Conservation (phyloP, 2,329 filamentous ascomycete species). For the Plectosphaerella plurivora region DNA sequence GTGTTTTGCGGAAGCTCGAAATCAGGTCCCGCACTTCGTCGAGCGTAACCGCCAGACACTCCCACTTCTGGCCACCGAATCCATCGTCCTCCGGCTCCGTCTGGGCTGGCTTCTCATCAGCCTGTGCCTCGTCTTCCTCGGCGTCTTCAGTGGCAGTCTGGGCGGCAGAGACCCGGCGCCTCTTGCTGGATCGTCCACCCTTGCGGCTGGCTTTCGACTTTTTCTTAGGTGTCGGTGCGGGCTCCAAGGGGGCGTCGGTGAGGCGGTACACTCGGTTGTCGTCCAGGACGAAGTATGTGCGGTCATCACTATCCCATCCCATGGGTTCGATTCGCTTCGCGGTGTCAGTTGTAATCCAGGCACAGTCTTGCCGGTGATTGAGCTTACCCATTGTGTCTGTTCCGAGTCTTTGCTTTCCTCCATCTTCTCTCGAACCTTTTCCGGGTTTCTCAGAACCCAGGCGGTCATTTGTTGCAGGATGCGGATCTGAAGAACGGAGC, state of each 20-base stretch:
- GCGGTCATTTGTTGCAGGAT: constrained; percentile 85
- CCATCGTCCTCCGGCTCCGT: constrained; percentile 49
- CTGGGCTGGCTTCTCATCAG: constrained; percentile 20
- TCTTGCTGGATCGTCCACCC: constrained; percentile 64
- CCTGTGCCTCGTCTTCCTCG: constrained; percentile 14
- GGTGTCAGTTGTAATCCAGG: constrained; percentile 13
- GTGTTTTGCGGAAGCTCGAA: constrained; percentile 65
- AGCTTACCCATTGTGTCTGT: constrained; percentile 75
- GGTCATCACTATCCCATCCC: constrained; percentile 85
- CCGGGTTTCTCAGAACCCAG: constrained; percentile 84
- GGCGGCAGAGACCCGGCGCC: constrained; percentile 54
- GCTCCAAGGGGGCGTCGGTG: constrained; percentile 66
- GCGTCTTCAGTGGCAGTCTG: constrained; percentile 29
- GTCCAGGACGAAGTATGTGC: constrained; percentile 85
- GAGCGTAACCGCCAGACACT: constrained; percentile 80
- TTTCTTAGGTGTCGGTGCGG: constrained; percentile 59
- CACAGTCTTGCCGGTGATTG: neutral
- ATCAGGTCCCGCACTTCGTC: constrained; percentile 73
- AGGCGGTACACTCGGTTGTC: constrained; percentile 90
- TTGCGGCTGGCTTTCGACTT: constrained; percentile 61
- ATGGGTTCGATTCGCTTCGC: constrained; percentile 69
- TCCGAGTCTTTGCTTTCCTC: constrained; percentile 76
- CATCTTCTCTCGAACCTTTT: constrained; percentile 83
- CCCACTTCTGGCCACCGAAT: constrained; percentile 78
- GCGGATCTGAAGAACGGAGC: constrained; percentile 44